Evolutionary conservation across 2,329 filamentous ascomycete species (phyloP), one percentile per base, ranked within the genome.

Genomic region (Coniosporium tulheliwenetii): DNA sequence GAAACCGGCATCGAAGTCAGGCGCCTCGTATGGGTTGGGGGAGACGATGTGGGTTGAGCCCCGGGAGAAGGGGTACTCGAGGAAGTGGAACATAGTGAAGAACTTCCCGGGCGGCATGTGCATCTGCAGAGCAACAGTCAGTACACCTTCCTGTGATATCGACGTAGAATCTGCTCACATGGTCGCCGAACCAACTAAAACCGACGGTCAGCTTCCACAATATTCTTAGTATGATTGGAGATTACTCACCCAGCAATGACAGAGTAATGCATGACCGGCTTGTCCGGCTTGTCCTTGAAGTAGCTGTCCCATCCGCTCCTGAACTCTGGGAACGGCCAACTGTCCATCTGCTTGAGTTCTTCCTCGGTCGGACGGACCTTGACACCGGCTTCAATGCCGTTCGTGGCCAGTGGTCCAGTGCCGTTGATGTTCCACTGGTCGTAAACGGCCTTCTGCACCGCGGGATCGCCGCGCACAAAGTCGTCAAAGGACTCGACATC

Each of bases 221-320:
- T 26, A 26, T 4, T 26, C 19, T 4, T 4, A 26, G 19, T 26
- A 26, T 7, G 4, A 26, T 26, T 26, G 19, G 19, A 26, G 7
- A 4, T 7, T 14, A 44, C 55, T 50, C 52, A 67, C 46, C 79
- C 79, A 12, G 79, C 66, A 52, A 87, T 85, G 41, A 86, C 74
- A 1, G 72, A 80, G 62, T 87, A 87, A 55, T 87, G 83, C 82
- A 87, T 87, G 36, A 87, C 81, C 0, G 82, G 83, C 69, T 87
- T 87, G 60, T 87, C 81, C 1, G 81, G 81, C 65, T 86, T 86
- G 55, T 87, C 62, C 65, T 85, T 81, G 61, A 87, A 89, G 64
- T 89, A 87, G 41, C 73, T 78, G 50, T 87, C 76, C 81, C 81
- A 89, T 2, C 81, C 81, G 5, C 73, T 70, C 37, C 70, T 71